Percentiles rank a stretch among this genome's conserved stretches.
Evolutionary conservation across 1,284 basidiomycete genomes (phyloP).

Genomic region (Pseudozyma hubeiensis): DNA sequence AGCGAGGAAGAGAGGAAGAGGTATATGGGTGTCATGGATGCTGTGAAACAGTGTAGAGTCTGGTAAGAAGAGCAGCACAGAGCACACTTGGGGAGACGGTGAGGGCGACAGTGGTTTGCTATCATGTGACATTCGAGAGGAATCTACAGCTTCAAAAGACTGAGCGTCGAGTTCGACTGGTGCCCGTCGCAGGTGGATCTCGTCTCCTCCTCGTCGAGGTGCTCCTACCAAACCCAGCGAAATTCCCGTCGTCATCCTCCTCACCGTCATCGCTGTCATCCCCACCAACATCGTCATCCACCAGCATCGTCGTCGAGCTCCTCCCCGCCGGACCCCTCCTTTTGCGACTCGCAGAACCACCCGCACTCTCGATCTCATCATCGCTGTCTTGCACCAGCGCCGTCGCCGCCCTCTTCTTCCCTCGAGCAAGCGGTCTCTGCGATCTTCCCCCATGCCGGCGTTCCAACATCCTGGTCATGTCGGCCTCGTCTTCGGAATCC

Average conservation of each 20-base stretch:
- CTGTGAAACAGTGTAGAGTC: conserved; percentile 72
- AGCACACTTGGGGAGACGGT: too few species aligned
- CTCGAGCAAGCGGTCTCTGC: conserved; percentile 8
- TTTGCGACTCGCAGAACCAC: conserved; percentile 1
- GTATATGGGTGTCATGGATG: conserved; percentile 78
- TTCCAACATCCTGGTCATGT: conserved; percentile 35
- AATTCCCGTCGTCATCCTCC: conserved; percentile 40
- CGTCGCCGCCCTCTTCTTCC: conserved; percentile 18
- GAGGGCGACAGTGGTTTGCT: too few species aligned
- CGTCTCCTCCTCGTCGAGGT: conserved; percentile 31
- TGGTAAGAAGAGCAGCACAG: conserved; percentile 20
- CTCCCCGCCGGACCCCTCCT: not conserved
- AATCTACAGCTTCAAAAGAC: conserved; percentile 16
- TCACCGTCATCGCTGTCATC: conserved; percentile 6
- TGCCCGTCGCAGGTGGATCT: conserved; percentile 11
- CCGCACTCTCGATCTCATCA: conserved; percentile 12
- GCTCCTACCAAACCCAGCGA: conserved; percentile 43
- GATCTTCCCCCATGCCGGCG: conserved; percentile 21
- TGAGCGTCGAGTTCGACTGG: conserved; percentile 5
- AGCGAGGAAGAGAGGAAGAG: conserved; percentile 76
- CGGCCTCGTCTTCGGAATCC: conserved; percentile 33
- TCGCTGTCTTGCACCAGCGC: conserved; percentile 28
- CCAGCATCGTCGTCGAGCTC: conserved; percentile 4
- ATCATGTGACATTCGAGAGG: not conserved
- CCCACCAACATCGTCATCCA: conserved; percentile 13